Conservation (phyloP, 2,329 filamentous ascomycete species). For the Colletotrichum sp. region DNA sequence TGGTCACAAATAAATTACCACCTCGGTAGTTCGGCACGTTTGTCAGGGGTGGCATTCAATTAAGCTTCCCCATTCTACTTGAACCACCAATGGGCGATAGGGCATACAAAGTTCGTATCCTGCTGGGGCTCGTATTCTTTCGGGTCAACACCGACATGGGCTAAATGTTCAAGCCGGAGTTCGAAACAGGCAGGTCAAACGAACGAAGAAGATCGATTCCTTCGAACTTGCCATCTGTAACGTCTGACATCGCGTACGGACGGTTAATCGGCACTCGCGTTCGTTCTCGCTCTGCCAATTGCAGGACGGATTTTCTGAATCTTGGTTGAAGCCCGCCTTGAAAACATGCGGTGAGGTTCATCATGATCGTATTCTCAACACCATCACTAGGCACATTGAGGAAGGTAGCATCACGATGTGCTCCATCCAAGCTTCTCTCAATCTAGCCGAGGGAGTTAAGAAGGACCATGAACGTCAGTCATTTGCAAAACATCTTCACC, state of each 20-base stretch:
- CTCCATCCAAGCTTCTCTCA: too few species aligned
- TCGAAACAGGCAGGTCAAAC: background rate
- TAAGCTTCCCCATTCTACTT: background rate
- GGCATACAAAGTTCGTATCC: background rate
- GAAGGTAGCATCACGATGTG: background rate
- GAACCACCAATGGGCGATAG: background rate
- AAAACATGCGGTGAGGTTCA: background rate
- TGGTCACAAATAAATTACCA: background rate
- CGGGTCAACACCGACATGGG: background rate
- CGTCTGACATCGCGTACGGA: background rate
- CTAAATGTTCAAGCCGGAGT: background rate
- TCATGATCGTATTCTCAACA: background rate
- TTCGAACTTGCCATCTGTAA: background rate
- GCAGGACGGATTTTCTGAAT: background rate
- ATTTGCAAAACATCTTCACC: accelerated
- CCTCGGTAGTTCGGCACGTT: background rate
- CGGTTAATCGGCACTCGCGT: background rate
- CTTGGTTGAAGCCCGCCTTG: too few species aligned
- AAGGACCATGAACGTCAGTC: background rate
- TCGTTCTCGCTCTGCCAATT: background rate
- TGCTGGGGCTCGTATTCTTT: background rate
- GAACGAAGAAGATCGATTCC: background rate
- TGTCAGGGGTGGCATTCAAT: background rate
- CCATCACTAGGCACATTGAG: background rate
- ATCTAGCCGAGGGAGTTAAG: background rate